Percentiles rank a stretch among this genome's conserved stretches.
These are phyloP conservation scores for Amanita rubescens DNA, from an alignment of 768 basidiomycete species.

Conservation along the genomic window DNA sequence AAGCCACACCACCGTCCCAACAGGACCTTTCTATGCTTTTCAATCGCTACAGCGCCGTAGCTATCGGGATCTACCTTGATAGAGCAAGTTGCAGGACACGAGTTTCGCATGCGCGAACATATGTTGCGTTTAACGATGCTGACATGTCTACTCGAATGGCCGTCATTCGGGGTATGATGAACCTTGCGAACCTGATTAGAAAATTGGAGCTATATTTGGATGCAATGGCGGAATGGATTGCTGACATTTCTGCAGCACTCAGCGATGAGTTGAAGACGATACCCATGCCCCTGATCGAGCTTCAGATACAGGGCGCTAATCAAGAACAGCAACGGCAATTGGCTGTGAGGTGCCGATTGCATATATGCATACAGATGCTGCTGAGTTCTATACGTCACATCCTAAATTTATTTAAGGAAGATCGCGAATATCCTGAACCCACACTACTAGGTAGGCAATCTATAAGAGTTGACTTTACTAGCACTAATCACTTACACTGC, in stretches of 20 bases:
- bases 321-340: slow-evolving; percentile 7
- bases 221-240: slow-evolving; percentile 56
- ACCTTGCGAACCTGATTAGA: slow-evolving; percentile 56
- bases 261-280: slow-evolving; percentile 43
- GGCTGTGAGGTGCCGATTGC: slow-evolving; percentile 18
- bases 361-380: slow-evolving; percentile 39
- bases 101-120: slow-evolving; percentile 57
- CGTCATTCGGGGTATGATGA: slow-evolving; percentile 69
- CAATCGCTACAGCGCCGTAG: slow-evolving; percentile 73
- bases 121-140: slow-evolving; percentile 59
- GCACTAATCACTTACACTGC: background rate
- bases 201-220: slow-evolving; percentile 32
- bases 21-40: slow-evolving; percentile 68
- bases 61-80: slow-evolving; percentile 64
- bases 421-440: slow-evolving; percentile 52
- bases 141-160: slow-evolving; percentile 58
- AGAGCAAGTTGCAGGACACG: slow-evolving; percentile 40
- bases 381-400: slow-evolving; percentile 52
- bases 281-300: slow-evolving; percentile 11
- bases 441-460: slow-evolving; percentile 25
- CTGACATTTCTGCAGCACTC: slow-evolving; percentile 48
- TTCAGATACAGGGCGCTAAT: background rate
- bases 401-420: slow-evolving; percentile 29
- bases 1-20: slow-evolving; percentile 37
- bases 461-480: background rate